Base-by-base conservation (phyloP, 2,329 filamentous ascomycete genomes). In the Periconia sp. region DNA sequence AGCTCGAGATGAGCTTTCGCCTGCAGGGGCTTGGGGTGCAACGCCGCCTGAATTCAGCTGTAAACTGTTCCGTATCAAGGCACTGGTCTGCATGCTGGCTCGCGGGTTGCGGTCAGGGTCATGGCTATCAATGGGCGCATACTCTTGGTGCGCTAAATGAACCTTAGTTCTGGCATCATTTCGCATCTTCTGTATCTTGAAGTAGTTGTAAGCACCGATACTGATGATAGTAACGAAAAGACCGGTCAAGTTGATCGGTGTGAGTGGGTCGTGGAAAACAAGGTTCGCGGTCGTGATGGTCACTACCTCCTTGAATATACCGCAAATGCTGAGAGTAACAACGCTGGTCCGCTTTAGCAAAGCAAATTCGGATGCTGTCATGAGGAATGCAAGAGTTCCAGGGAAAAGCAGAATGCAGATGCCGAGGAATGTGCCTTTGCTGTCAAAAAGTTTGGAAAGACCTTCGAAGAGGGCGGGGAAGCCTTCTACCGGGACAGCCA, bases 301-400 rank as follows among this genome's bases (percentile, higher is more conserved):
- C 51, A 99, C 87, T 41, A 97, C 94, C 77, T 99, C 94, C 74
- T 99, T 99, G 81, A 99, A 97, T 57, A 99, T 97, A 56, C 94
- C 94, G 58, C 92, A 96, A 63, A 99, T 97, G 48, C 90, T 95
- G 44, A 99, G 82, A 0, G 94, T 97, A 48, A 99, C 94, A 49
- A 99, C 94, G 1, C 90, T 95, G 0, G 93, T 97, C 45, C 94
- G 90, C 78, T 97, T 89, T 61, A 99, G 83, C 57, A 99, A 84
- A 49, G 94, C 93, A 72, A 97, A 99, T 75, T 99, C 94, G 50
- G 91, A 92, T 0, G 92, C 86, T 17, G 95, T 97, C 94, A 99
- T 99, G 58, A 92, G 84, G 72, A 99, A 99, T 1, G 94, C 94
- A 49, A 99, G 88, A 37, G 85, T 82, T 17, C 94, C 94, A 0